phyloP scores from a whole-genome alignment of 148 eudicot species.

The Beta vulgaris region DNA sequence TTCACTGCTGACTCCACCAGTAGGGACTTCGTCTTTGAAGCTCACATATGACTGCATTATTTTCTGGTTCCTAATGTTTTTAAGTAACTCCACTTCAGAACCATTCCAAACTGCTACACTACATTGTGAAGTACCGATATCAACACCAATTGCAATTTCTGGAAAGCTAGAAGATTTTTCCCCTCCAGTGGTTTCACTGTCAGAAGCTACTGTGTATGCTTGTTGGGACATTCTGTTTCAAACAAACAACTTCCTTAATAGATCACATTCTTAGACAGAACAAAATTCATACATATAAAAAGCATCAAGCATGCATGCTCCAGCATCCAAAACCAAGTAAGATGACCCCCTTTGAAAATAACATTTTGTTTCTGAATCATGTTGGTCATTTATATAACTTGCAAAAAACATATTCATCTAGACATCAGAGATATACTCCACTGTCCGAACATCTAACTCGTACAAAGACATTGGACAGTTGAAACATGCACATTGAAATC shows the following conservation, averaged over 20 bases:
- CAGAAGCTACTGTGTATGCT: conserved; percentile 81
- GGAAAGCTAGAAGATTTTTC: conserved; percentile 55
- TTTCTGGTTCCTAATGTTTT: conserved; percentile 69
- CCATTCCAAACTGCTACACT: conserved; percentile 88
- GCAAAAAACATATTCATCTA: too few species aligned
- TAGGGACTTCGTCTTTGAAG: conserved; percentile 67
- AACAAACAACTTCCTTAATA: neutral
- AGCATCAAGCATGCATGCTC: neutral
- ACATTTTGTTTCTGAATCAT: too few species aligned
- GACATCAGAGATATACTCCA: too few species aligned
- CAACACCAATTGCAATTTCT: conserved; percentile 79
- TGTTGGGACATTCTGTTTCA: conserved; percentile 69
- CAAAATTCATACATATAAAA: neutral
- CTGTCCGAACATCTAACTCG: too few species aligned
- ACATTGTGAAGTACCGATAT: conserved; percentile 82
- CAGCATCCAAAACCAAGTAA: neutral
- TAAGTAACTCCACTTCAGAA: conserved; percentile 67
- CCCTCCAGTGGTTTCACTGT: conserved; percentile 70
- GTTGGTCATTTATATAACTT: too few species aligned
- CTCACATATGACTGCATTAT: conserved; percentile 69
- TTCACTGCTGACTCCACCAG: conserved; percentile 66
- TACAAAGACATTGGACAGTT: too few species aligned
- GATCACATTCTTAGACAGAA: neutral
- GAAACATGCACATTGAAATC: too few species aligned
- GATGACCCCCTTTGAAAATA: neutral